A percentile compares a stretch with the other conserved stretches of the same genome.
Evolutionary conservation across 2,329 filamentous ascomycete species (phyloP).

Genomic region (Xylaria polymorpha): DNA sequence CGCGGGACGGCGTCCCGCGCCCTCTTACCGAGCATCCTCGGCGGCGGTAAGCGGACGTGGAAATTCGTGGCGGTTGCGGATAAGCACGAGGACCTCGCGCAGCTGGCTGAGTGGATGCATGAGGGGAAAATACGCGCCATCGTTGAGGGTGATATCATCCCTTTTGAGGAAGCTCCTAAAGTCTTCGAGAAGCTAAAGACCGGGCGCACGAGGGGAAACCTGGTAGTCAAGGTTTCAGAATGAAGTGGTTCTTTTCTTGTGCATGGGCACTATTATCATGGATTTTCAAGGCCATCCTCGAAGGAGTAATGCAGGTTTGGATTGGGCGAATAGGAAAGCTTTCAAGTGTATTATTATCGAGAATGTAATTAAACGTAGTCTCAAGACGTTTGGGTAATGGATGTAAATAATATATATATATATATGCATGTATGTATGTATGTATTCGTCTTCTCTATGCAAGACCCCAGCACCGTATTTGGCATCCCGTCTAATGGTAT

Average conservation of each 20-base stretch:
- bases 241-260: not conserved
- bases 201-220: slow-evolving; percentile 67
- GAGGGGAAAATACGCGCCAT: slow-evolving; percentile 68
- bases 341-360: not conserved
- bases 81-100: slow-evolving; percentile 57
- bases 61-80: slow-evolving; percentile 52
- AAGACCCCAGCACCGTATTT: slow-evolving; percentile 11
- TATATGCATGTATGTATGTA: slow-evolving; percentile 18
- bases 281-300: not conserved
- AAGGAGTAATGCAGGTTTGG: slow-evolving; percentile 3
- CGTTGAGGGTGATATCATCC: slow-evolving; percentile 63
- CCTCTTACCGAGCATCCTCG: slow-evolving; percentile 51
- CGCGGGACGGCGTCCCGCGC: slow-evolving; percentile 41
- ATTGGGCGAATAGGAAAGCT: not conserved
- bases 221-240: slow-evolving; percentile 57
- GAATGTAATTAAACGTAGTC: not conserved
- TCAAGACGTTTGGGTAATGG: not conserved
- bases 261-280: not conserved
- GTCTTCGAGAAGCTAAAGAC: slow-evolving; percentile 70
- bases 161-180: slow-evolving; percentile 66
- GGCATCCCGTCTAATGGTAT: slow-evolving; percentile 28
- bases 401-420: slow-evolving; percentile 7
- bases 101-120: slow-evolving; percentile 65
- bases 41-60: slow-evolving; percentile 57
- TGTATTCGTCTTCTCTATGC: slow-evolving; percentile 33